A percentile compares a stretch with the other conserved stretches of the same genome.
Conservation (phyloP, 2,329 filamentous ascomycete genomes). For the Fusarium heterosporum region DNA sequence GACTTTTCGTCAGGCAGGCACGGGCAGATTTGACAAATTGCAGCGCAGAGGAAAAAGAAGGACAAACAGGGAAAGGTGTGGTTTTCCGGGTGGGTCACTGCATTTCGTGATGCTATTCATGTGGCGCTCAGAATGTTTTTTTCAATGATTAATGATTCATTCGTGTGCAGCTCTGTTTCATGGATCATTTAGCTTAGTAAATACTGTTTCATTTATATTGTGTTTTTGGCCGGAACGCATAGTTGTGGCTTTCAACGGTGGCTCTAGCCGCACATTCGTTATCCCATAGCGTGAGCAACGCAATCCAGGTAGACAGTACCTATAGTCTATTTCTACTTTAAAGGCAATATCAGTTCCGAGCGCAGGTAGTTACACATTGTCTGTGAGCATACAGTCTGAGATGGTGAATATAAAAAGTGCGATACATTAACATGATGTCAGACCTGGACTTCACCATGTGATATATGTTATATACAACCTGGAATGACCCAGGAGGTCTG, state of each 20-base stretch:
- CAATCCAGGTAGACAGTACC: not conserved
- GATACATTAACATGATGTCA: not conserved
- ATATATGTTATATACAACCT: not conserved
- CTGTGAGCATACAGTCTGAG: not conserved
- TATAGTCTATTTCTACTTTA: not conserved
- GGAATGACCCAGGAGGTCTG: not conserved
- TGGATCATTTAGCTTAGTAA: not conserved
- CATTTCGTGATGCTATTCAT: not conserved
- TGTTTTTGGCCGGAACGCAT: not conserved
- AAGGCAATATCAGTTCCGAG: not conserved
- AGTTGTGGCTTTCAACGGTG: not conserved
- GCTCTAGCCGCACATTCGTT: not conserved
- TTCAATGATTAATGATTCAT: not conserved
- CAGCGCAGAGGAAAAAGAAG: not conserved
- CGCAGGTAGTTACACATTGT: not conserved
- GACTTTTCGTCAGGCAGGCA: constrained; percentile 3
- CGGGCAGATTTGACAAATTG: not conserved
- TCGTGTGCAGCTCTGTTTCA: not conserved
- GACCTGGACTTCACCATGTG: not conserved
- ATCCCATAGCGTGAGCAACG: not conserved
- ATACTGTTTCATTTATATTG: not conserved
- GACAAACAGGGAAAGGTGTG: not conserved
- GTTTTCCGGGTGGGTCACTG: constrained; percentile 10
- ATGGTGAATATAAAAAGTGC: not conserved
- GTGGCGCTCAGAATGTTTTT: constrained; percentile 4